phyloP scores from a whole-genome alignment of 495 filamentous ascomycete genomes.

The Platismatia glauca region DNA sequence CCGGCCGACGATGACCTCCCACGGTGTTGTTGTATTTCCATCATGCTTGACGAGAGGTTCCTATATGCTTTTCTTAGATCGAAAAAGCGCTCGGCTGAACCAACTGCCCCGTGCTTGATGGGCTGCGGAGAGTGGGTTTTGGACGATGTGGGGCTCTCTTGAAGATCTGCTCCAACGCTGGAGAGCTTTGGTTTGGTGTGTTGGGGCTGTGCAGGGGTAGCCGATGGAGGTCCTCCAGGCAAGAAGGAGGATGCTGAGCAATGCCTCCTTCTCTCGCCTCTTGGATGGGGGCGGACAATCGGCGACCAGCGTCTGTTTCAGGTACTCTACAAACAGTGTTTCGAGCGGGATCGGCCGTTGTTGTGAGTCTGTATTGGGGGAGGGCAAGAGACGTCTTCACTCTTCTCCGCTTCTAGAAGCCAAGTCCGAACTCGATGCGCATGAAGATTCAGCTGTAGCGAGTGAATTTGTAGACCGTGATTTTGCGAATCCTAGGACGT shows the following conservation, averaged over 20 bases:
- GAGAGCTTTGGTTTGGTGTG: not conserved
- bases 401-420: not conserved
- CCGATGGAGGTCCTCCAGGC: conserved; percentile 5
- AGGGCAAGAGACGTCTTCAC: not conserved
- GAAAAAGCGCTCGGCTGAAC: conserved; percentile 16
- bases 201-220: conserved; percentile 18
- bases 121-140: conserved; percentile 19
- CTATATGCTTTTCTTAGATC: conserved; percentile 11
- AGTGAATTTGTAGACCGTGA: not conserved
- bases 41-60: conserved; percentile 6
- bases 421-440: not conserved
- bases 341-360: conserved; percentile 12
- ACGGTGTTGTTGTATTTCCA: conserved; percentile 22
- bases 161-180: conserved; percentile 8
- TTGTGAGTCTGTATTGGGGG: not conserved
- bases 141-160: conserved; percentile 15
- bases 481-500: not conserved
- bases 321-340: conserved; percentile 9
- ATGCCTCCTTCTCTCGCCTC: conserved; percentile 18
- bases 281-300: conserved; percentile 11
- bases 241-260: conserved; percentile 15
- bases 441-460: not conserved
- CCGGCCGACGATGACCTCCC: conserved; percentile 24
- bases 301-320: conserved; percentile 22
- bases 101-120: conserved; percentile 8